A percentile compares a stretch with the other conserved stretches of the same genome.
Evolutionary conservation across 768 basidiomycete genomes (phyloP).

Genomic region (Boletus vinaceobasis): DNA sequence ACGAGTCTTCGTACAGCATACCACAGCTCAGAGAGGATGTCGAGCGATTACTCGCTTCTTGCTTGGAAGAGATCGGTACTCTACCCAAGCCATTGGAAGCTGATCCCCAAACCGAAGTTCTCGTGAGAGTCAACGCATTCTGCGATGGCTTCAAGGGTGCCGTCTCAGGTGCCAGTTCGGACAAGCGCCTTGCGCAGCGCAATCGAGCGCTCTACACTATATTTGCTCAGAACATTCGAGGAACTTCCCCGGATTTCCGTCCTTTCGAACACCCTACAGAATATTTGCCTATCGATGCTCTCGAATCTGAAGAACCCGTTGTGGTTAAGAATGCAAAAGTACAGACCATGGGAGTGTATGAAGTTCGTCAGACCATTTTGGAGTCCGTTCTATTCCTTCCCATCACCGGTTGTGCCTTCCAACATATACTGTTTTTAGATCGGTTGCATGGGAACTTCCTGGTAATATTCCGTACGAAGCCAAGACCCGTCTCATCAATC

Average conservation of each 20-base stretch:
- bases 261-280: constrained; percentile 21
- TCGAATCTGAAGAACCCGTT: constrained; percentile 1
- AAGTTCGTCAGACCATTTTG: constrained; percentile 35
- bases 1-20: constrained; percentile 35
- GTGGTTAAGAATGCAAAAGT: background rate
- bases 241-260: constrained; percentile 43
- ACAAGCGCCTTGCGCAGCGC: constrained; percentile 37
- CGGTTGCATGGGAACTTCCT: constrained; percentile 39
- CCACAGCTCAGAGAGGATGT: constrained; percentile 42
- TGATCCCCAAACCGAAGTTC: constrained; percentile 46
- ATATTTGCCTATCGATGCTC: constrained; percentile 7
- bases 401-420: background rate
- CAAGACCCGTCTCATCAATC: constrained; percentile 35
- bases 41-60: constrained; percentile 36
- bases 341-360: constrained; percentile 27
- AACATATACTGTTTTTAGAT: background rate
- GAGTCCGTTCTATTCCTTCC: constrained; percentile 26
- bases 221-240: constrained; percentile 35
- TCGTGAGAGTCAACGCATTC: constrained; percentile 43
- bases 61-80: constrained; percentile 29
- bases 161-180: constrained; percentile 32
- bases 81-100: constrained; percentile 40
- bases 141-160: constrained; percentile 35
- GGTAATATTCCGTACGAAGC: constrained; percentile 40
- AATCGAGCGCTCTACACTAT: constrained; percentile 31